Evolutionary conservation across 371 early-diverging fungal genomes (phyloP).

Genomic region (Basidiobolus meristosporus): DNA sequence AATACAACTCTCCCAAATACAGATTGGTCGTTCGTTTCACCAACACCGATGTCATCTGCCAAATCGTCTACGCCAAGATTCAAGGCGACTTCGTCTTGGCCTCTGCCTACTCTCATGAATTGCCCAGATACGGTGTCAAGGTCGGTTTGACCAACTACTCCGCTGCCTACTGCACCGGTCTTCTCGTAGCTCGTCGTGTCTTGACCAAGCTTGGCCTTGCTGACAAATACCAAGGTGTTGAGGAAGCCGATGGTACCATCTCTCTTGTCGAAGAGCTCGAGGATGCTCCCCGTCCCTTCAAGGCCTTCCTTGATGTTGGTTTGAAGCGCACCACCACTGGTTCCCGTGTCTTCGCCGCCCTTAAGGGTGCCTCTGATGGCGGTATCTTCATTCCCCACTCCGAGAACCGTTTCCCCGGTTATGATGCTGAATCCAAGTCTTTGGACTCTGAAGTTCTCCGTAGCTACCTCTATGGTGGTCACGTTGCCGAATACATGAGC

Average conservation of each 20-base stretch:
- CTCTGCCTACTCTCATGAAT: slow-evolving; percentile 97
- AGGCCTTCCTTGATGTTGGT: slow-evolving; percentile 99
- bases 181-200: slow-evolving; percentile 93
- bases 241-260: slow-evolving; percentile 85
- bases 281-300: slow-evolving; percentile 96
- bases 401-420: slow-evolving; percentile 98
- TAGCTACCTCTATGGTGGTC: slow-evolving; percentile 97
- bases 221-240: slow-evolving; percentile 89
- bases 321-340: slow-evolving; percentile 98
- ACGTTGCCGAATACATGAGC: slow-evolving; percentile 97
- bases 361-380: slow-evolving; percentile 99
- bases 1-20: slow-evolving; percentile 99
- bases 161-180: slow-evolving; percentile 98
- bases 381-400: slow-evolving; percentile 97
- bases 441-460: slow-evolving; percentile 92
- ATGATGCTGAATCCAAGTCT: slow-evolving; percentile 72
- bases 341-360: slow-evolving; percentile 96
- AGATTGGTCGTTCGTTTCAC: slow-evolving; percentile 99
- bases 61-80: slow-evolving; percentile 97
- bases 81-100: slow-evolving; percentile 96
- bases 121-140: slow-evolving; percentile 95
- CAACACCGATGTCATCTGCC: slow-evolving; percentile 95
- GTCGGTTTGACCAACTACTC: slow-evolving; percentile 99
- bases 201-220: slow-evolving; percentile 90
- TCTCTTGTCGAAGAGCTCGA: slow-evolving; percentile 80